Conservation (phyloP, 176 grass and related monocot genomes). For the Aegilops longissima region DNA sequence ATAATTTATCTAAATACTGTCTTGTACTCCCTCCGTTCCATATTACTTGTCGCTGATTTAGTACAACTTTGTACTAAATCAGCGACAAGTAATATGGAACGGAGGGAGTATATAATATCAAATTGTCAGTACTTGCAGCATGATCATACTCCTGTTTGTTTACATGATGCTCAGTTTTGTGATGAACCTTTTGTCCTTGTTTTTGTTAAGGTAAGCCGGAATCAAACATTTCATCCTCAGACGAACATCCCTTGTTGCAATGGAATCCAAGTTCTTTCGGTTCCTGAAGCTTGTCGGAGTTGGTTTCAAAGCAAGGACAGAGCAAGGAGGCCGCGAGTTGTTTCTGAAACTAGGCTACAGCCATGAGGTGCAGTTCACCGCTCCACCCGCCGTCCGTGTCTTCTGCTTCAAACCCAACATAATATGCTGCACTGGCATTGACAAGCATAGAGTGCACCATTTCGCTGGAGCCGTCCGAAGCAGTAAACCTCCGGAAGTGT, state of each 20-base stretch:
- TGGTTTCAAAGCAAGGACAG: constrained; percentile 66
- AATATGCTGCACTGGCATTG: constrained; percentile 56
- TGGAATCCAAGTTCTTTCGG: constrained; percentile 61
- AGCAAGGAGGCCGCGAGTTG: constrained; percentile 55
- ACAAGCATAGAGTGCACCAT: constrained; percentile 53
- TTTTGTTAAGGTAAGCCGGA: constrained; percentile 1
- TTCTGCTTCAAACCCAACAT: constrained; percentile 78
- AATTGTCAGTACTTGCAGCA: neutral
- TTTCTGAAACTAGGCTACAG: constrained; percentile 78
- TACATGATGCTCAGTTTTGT: neutral
- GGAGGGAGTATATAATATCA: neutral
- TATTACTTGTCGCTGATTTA: no score
- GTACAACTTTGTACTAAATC: no score
- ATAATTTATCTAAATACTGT: neutral
- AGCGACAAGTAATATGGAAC: no score
- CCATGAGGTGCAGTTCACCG: constrained; percentile 66
- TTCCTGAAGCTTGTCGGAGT: constrained; percentile 72
- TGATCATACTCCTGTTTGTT: neutral
- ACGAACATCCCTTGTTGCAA: neutral
- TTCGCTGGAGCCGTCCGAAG: constrained; percentile 60
- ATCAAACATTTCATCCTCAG: neutral
- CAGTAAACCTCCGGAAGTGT: constrained; percentile 61
- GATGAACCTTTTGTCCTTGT: neutral
- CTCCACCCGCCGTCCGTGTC: constrained; percentile 60
- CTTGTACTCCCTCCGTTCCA: no score